A percentile compares a stretch with the other conserved stretches of the same genome.
Evolutionary conservation across 1,284 basidiomycete species (phyloP).

Genomic region (Meira nashicola): DNA sequence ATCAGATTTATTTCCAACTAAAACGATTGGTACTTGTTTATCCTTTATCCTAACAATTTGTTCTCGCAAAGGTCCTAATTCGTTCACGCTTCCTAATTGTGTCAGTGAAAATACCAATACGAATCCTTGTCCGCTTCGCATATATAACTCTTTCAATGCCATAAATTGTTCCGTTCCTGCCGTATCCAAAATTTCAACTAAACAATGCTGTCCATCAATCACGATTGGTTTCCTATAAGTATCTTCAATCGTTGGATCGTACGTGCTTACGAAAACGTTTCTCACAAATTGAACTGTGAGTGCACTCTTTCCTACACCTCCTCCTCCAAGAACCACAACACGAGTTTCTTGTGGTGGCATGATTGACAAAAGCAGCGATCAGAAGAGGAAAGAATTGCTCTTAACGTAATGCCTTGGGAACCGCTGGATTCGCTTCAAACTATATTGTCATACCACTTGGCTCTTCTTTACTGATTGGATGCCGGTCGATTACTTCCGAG

Average conservation of each 20-base stretch:
- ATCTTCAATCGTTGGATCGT: conserved; percentile 50
- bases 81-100: conserved; percentile 41
- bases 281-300: conserved; percentile 44
- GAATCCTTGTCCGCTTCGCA: conserved; percentile 43
- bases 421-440: no score
- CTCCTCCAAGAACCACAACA: conserved; percentile 17
- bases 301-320: conserved; percentile 47
- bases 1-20: conserved; percentile 48
- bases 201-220: conserved; percentile 40
- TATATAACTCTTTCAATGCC: conserved; percentile 46
- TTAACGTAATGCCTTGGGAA: not conserved
- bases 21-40: conserved; percentile 30
- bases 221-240: conserved; percentile 40
- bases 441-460: no score
- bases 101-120: conserved; percentile 45
- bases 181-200: conserved; percentile 46
- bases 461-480: no score
- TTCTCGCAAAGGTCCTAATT: conserved; percentile 40
- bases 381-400: not conserved
- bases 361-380: not conserved
- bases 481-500: no score
- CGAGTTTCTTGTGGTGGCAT: not conserved
- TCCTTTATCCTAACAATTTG: conserved; percentile 43
- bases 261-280: conserved; percentile 43
- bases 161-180: conserved; percentile 48